Evolutionary conservation across 169 alveolate genomes (phyloP).

Genomic region (Plasmodium berghei): DNA sequence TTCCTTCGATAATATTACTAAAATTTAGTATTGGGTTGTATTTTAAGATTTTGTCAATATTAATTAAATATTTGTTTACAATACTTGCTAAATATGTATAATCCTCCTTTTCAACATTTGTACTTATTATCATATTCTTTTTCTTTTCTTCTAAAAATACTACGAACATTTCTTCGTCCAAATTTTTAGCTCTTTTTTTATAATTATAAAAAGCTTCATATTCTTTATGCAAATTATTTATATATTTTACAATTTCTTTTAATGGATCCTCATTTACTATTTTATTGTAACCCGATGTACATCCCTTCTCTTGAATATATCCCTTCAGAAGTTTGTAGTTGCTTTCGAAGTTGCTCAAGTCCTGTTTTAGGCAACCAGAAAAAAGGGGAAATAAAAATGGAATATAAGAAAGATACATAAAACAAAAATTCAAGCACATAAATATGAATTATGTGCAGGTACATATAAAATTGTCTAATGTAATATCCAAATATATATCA

Average conservation of each 20-base stretch:
- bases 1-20: slow-evolving; percentile 45
- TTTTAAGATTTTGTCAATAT: slow-evolving; percentile 42
- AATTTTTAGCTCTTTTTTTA: slow-evolving; percentile 51
- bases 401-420: neutral
- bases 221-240: slow-evolving; percentile 50
- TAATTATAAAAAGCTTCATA: slow-evolving; percentile 68
- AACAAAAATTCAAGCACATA: too few relatives aligned
- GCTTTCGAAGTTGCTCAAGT: slow-evolving; percentile 39
- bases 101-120: slow-evolving; percentile 66
- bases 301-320: slow-evolving; percentile 45
- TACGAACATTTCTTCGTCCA: slow-evolving; percentile 43
- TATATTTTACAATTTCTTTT: slow-evolving; percentile 26
- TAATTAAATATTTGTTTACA: slow-evolving; percentile 35
- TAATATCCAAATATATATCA: neutral
- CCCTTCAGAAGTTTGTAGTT: slow-evolving; percentile 34
- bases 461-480: neutral
- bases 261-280: neutral
- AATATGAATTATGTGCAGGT: neutral
- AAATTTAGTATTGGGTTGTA: slow-evolving; percentile 37
- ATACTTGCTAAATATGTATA: slow-evolving; percentile 47
- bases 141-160: slow-evolving; percentile 50
- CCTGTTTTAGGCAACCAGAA: slow-evolving; percentile 1
- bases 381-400: slow-evolving; percentile 1
- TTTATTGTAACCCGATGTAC: slow-evolving; percentile 38
- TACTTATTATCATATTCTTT: slow-evolving; percentile 41